Percentiles rank a stretch among this genome's conserved stretches.
phyloP scores from a whole-genome alignment of 495 filamentous ascomycete genomes.

The Talaromyces stipitatus region DNA sequence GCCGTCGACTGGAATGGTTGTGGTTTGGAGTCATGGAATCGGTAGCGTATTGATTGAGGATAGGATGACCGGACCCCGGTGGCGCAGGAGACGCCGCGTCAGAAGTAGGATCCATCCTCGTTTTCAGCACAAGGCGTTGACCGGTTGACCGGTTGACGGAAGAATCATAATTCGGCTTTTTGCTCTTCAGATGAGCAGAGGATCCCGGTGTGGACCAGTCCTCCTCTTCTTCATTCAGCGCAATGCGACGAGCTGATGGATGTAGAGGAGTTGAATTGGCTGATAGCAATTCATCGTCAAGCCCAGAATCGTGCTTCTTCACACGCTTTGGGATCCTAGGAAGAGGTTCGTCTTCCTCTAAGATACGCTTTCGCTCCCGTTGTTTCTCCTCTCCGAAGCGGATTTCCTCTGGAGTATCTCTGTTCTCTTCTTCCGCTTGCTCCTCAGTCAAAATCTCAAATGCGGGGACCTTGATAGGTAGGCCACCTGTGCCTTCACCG shows the following conservation, averaged over 20 bases:
- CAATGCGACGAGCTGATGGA: conserved; percentile 25
- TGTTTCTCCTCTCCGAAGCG: conserved; percentile 82
- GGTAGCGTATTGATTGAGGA: conserved; percentile 39
- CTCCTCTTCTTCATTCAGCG: conserved; percentile 32
- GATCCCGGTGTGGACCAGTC: conserved; percentile 22
- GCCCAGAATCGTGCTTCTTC: conserved; percentile 41
- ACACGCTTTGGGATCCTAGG: conserved; percentile 48
- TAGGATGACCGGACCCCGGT: conserved; percentile 37
- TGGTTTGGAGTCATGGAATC: conserved; percentile 28
- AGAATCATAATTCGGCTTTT: conserved; percentile 29
- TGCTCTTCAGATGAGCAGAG: conserved; percentile 26
- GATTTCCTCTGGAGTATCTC: conserved; percentile 79
- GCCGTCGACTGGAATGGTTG: conserved; percentile 40
- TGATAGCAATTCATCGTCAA: conserved; percentile 33
- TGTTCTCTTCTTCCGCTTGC: conserved; percentile 74
- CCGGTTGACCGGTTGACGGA: conserved; percentile 28
- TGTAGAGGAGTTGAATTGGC: conserved; percentile 37
- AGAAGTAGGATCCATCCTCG: conserved; percentile 37
- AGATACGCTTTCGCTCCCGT: conserved; percentile 72
- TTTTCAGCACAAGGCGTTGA: conserved; percentile 43
- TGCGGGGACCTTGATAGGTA: conserved; percentile 72
- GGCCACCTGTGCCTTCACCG: conserved; percentile 49
- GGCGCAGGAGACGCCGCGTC: conserved; percentile 43
- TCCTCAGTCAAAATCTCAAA: conserved; percentile 72
- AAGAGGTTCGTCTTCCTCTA: conserved; percentile 56